Base-by-base conservation (phyloP, 257 asterid genomes). In the Pogostemon cablin region DNA sequence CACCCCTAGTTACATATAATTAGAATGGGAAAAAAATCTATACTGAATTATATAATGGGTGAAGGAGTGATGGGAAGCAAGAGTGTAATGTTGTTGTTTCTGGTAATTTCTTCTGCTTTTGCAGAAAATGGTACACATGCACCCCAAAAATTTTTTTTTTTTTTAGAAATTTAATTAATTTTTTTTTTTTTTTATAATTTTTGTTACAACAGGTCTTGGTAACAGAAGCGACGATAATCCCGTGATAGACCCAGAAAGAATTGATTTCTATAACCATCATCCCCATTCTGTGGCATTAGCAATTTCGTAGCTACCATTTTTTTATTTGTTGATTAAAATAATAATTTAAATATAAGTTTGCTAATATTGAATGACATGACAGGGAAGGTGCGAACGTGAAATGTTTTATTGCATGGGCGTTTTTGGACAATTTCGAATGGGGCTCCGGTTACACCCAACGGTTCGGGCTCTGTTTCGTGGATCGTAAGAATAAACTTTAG, bases 351-450 rank as follows among this genome's bases (percentile, higher is more conserved):
- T 25, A 25, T 25, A 25, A 25, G 32, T 25, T 25, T 25, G 32
- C 3, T 15, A 20, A 2, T n/a, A 8, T 67, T 37, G 12, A 4
- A 9, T 12, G 43, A 10, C 10, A 7, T 62, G 56, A 15, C 77
- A 83, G 88, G 56, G 10, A 69, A 3, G 80, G 85, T 4, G 88
- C 76, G 49, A 67, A 73, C 2, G 84, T 84, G 3, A 81, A 81
- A 79, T 86, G 89, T 0, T 80, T 79, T 2, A 67, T 84, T 38
- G 67, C 72, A 5, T 80, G 87, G 84, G 75, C 85, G 0, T 80
- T 73, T 59, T 42, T 85, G 46, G 87, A 85, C 71, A 55, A 58
- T 46, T 82, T 75, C 38, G 81, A 80, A 53, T 85, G 85, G 87
- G 67, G 25, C 0, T 75, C 80, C 11, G 90, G 85, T 43, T 85